These are phyloP conservation scores for Brassica balearica DNA, from an alignment of 441 rosid species.

Conservation along the genomic window DNA sequence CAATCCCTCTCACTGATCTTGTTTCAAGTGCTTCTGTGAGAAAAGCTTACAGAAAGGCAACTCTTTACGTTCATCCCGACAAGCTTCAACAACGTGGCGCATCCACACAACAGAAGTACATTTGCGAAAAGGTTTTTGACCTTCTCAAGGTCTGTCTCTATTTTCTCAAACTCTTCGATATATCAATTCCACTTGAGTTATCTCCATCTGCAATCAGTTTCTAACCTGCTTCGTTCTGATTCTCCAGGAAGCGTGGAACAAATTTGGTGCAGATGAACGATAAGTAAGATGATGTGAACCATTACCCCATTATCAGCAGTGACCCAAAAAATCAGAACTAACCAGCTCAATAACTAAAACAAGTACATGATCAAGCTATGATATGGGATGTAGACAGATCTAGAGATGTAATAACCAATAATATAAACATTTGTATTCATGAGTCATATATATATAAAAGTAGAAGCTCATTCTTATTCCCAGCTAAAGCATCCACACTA, in stretches of 20 bases:
- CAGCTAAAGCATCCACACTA: constrained; percentile 9
- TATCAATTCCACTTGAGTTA: not conserved
- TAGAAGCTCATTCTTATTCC: constrained; percentile 37
- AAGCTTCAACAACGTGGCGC: constrained; percentile 99
- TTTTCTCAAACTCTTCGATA: not conserved
- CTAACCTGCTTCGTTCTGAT: not conserved
- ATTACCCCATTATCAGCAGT: constrained; percentile 13
- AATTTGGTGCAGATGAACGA: constrained; percentile 74
- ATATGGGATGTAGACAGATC: constrained; percentile 37
- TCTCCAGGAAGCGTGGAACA: constrained; percentile 93
- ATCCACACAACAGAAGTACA: constrained; percentile 87
- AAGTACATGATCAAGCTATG: constrained; percentile 17
- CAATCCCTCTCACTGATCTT: constrained; percentile 83
- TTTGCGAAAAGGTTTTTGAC: constrained; percentile 94
- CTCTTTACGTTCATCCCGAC: constrained; percentile 93
- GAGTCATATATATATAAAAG: constrained; percentile 30
- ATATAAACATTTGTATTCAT: constrained; percentile 14
- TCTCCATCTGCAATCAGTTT: not conserved
- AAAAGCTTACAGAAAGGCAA: constrained; percentile 95
- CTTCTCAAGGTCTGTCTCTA: constrained; percentile 76
- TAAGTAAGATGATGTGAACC: constrained; percentile 40
- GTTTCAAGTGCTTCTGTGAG: constrained; percentile 75
- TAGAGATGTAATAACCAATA: constrained; percentile 39
- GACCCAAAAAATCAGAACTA: constrained; percentile 10
- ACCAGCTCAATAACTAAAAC: constrained; percentile 8